These are phyloP conservation scores for Tetrapisispora phaffii DNA, from an alignment of 805 yeast species.

Conservation along the genomic window DNA sequence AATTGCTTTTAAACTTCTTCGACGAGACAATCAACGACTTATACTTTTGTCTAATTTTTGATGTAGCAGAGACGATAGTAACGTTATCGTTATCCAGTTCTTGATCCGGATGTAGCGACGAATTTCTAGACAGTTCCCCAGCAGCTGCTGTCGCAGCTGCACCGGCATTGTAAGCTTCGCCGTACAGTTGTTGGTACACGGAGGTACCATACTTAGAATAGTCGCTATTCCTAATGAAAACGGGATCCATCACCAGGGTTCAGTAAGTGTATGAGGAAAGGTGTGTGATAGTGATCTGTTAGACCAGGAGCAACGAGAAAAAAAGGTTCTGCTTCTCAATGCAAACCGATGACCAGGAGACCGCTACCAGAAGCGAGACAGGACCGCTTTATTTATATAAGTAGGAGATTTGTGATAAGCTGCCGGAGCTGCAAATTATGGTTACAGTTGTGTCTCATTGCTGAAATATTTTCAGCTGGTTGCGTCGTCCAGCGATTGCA, in stretches of 20 bases:
- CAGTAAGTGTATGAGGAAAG: too few species aligned
- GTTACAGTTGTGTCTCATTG: too few species aligned
- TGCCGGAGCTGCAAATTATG: too few species aligned
- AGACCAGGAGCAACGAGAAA: too few species aligned
- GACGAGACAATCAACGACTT: constrained; percentile 19
- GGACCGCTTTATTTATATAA: too few species aligned
- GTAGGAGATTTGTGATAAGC: too few species aligned
- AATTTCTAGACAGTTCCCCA: background rate
- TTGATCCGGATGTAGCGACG: background rate
- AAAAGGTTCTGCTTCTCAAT: too few species aligned
- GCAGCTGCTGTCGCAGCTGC: background rate
- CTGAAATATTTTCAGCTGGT: too few species aligned
- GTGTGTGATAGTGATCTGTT: too few species aligned
- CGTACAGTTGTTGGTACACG: constrained; percentile 21
- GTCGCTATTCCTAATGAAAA: constrained; percentile 30
- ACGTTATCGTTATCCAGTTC: constrained; percentile 6
- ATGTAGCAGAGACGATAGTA: constrained; percentile 7
- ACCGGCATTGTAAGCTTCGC: background rate
- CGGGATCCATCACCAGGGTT: background rate
- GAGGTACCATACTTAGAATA: constrained; percentile 34
- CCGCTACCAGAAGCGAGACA: too few species aligned
- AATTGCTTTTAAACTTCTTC: constrained; percentile 23
- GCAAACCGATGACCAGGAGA: too few species aligned
- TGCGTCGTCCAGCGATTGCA: too few species aligned
- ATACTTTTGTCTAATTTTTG: constrained; percentile 18